phyloP scores from a whole-genome alignment of 345 rosid species.

The Salix koriyanagi region DNA sequence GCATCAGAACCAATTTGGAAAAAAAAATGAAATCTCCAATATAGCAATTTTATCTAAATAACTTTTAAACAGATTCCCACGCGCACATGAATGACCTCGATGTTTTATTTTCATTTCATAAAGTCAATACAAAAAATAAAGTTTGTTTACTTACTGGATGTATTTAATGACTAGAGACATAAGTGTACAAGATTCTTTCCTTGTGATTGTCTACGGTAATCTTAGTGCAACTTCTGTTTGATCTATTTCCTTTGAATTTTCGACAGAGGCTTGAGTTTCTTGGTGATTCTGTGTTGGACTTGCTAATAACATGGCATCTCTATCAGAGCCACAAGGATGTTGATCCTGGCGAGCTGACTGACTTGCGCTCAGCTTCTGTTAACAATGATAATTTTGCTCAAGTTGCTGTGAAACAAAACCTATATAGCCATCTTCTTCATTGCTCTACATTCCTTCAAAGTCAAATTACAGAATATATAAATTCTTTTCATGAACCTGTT shows the following conservation, averaged over 20 bases:
- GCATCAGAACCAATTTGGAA: not conserved
- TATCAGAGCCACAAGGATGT: conserved; percentile 53
- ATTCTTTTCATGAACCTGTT: conserved; percentile 36
- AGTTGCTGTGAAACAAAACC: conserved; percentile 51
- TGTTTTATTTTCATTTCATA: too few species aligned
- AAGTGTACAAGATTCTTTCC: not conserved
- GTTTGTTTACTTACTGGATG: not conserved
- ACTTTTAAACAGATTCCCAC: not conserved
- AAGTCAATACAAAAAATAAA: too few species aligned
- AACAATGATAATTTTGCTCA: conserved; percentile 82
- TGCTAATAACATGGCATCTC: conserved; percentile 76
- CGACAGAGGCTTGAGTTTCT: conserved; percentile 93
- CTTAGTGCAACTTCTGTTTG: not conserved
- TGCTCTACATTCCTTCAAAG: conserved; percentile 39
- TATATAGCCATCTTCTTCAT: conserved; percentile 61
- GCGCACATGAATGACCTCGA: not conserved
- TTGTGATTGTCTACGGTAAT: not conserved
- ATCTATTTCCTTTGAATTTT: conserved; percentile 13
- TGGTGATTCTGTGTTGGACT: conserved; percentile 78
- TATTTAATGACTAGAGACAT: not conserved
- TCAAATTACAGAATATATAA: conserved; percentile 56
- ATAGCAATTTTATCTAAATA: not conserved
- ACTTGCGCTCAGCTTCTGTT: conserved; percentile 82
- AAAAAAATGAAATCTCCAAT: not conserved
- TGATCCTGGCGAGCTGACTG: conserved; percentile 89